These are phyloP conservation scores for Aspergillus avenaceus DNA, from an alignment of 495 filamentous ascomycete species.

Conservation along the genomic window DNA sequence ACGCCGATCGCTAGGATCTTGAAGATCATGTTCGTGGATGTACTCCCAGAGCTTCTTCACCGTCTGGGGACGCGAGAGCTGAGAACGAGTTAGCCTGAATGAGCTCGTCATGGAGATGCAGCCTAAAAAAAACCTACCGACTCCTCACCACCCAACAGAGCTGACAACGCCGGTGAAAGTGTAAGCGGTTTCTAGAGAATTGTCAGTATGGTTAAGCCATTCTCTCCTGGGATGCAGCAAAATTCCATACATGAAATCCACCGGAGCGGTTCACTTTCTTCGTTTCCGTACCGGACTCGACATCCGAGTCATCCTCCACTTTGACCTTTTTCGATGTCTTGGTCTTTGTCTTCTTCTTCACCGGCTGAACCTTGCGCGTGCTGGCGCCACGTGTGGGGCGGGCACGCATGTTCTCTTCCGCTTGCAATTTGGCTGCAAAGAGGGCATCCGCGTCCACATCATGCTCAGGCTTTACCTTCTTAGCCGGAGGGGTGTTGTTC, in stretches of 20 bases:
- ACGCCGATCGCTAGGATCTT: conserved; percentile 85
- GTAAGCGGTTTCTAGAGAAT: conserved; percentile 56
- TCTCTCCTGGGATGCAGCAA: background rate
- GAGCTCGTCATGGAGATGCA: background rate
- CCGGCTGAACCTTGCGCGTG: conserved; percentile 51
- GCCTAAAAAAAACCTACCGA: conserved; percentile 41
- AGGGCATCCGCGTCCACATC: conserved; percentile 75
- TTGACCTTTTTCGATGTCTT: conserved; percentile 76
- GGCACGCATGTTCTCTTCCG: conserved; percentile 76
- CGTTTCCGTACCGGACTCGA: conserved; percentile 58
- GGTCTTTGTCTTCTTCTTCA: conserved; percentile 62
- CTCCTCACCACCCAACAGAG: conserved; percentile 56
- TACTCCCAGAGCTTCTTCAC: conserved; percentile 96
- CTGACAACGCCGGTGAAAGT: conserved; percentile 62
- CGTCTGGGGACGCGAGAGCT: conserved; percentile 89
- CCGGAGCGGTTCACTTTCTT: conserved; percentile 61
- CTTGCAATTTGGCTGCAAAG: conserved; percentile 83
- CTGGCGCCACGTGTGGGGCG: conserved; percentile 66
- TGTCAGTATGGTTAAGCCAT: conserved; percentile 13
- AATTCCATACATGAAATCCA: conserved; percentile 60
- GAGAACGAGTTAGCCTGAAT: conserved; percentile 8
- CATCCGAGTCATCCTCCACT: conserved; percentile 74
- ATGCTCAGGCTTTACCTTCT: conserved; percentile 53
- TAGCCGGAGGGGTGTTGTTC: conserved; percentile 43
- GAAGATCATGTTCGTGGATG: conserved; percentile 79